Base-by-base conservation (phyloP, 1,284 basidiomycete genomes). In the Exsudoporus floridanus region DNA sequence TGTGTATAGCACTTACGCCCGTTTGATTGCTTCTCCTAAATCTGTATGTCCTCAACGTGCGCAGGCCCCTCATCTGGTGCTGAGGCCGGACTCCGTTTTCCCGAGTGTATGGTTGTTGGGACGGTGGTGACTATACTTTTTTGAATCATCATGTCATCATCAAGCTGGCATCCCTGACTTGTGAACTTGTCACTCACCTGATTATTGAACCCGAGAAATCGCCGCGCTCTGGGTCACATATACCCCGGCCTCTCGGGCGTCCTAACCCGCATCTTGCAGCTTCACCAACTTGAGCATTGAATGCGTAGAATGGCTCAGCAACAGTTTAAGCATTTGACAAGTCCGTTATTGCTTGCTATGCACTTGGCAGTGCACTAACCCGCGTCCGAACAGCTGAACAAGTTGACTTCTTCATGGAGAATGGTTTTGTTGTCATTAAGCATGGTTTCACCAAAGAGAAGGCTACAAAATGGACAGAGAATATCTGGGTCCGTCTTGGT, bases 341-440 rank as follows among this genome's bases (percentile, higher is more conserved):
- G 34, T 38, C 36, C 10, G n/a, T 21, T 28, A 19, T 28, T 28
- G 18, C n/a, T 19, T 33, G 39, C 10, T 27, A 25, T 19, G 5
- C 28, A 25, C n/a, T 33, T 19, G 35, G 56, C 10, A 25, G 16
- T 18, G 18, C 31, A 38, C 19, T 48, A 9, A 50, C 30, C 2
- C 33, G 13, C 25, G 12, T 40, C 4, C 21, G 3, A 31, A 35
- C 52, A 74, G 74, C 60, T 38, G 77, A 76, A 49, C 76, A 84
- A 53, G 74, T 79, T 42, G 69, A 79, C 37, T 77, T 79, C 57
- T 84, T 83, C 65, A 66, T 84, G 46, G 70, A 78, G 48, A 68
- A 81, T 56, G 82, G 83, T 19, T 84, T 78, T 58, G 64, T 84
- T 36, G 67, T 81, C 31, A 75, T 84, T 57, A 77, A 77, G 58